Percentiles rank a stretch among this genome's conserved stretches.
Conservation (phyloP, 2,329 filamentous ascomycete species). For the Tolypocladium nubicola region DNA sequence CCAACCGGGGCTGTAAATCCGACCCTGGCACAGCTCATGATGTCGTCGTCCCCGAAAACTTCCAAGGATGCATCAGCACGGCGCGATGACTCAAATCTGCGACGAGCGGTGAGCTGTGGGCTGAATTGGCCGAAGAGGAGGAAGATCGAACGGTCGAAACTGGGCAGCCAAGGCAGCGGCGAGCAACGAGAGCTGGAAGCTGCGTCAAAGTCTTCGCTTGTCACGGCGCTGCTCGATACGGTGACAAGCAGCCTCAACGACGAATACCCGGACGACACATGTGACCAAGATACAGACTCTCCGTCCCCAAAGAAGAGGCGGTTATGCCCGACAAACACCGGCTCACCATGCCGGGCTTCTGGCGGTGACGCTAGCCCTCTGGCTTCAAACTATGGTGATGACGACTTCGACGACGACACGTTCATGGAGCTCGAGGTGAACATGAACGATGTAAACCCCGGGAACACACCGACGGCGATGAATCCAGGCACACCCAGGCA, state of each 20-base stretch:
- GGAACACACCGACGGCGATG: constrained; percentile 7
- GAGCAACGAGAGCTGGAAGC: constrained; percentile 32
- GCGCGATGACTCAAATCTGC: constrained; percentile 35
- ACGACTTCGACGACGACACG: constrained; percentile 49
- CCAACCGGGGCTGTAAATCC: constrained; percentile 40
- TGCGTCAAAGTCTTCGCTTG: constrained; percentile 44
- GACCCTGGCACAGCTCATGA: constrained; percentile 52
- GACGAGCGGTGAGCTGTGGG: constrained; percentile 59
- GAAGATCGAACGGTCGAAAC: constrained; percentile 40
- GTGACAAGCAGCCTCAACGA: constrained; percentile 45
- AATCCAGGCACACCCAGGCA: neutral
- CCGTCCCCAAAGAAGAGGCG: constrained; percentile 33
- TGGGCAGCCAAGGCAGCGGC: constrained; percentile 19
- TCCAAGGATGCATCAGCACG: constrained; percentile 29
- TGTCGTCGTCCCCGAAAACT: constrained; percentile 60
- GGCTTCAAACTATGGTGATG: constrained; percentile 42
- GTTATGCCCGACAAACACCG: constrained; percentile 9
- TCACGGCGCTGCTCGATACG: constrained; percentile 56
- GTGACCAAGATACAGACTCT: constrained; percentile 22
- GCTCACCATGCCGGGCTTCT: constrained; percentile 10
- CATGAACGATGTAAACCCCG: constrained; percentile 13
- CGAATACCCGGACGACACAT: constrained; percentile 21
- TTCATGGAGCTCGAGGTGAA: constrained; percentile 43
- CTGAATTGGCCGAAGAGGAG: constrained; percentile 63
- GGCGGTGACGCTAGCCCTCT: constrained; percentile 8